Evolutionary conservation across 2,329 filamentous ascomycete genomes (phyloP), one percentile per base, ranked within the genome.

Genomic region (Hymenoscyphus occultus): DNA sequence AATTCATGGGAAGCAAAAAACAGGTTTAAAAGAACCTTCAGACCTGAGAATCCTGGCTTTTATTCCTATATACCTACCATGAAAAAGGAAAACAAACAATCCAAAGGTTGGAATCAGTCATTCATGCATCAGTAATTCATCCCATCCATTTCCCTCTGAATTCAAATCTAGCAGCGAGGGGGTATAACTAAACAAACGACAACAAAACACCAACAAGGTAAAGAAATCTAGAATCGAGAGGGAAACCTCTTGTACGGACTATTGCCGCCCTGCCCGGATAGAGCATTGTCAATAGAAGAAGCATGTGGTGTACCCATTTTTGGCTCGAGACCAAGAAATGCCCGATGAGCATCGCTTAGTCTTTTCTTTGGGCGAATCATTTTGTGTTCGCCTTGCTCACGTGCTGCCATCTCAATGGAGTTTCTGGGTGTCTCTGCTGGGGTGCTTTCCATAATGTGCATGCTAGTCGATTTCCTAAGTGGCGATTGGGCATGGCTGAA

Each of bases 401-500:
- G 70, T n/a, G 66, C 62, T 19, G 86, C 86, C 83, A 88, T 85
- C 72, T 88, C 85, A 51, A 83, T 80, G 3, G 84, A 86, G 71
- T 87, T 88, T 56, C 83, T 80, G 1, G 86, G 86, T 45, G 83
- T 83, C 7, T 75, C 73, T 31, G 78, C 77, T 14, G 70, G 74
- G 60, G 74, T 76, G 70, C 73, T 77, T 70, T 81, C 80, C 56
- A 86, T 80, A 64, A 90, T 77, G 77, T 86, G 77, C 80, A 91
- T 71, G 81, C 86, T 86, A 14, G 80, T 80, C 1, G 90, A 83
- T 76, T 96, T 97, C 72, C 92, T 90, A 13, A 98, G 77, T 0
- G 94, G 94, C 12, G 92, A 96, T 51, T 89, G 90, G 5, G 88
- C 87, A 75, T 96, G 92, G 5, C 84, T 89, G 76, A 88, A 93